Percentiles rank a stretch among this genome's conserved stretches.
These are phyloP conservation scores for Pachysandra terminalis DNA, from an alignment of 164 flowering plant genomes.

Conservation along the genomic window DNA sequence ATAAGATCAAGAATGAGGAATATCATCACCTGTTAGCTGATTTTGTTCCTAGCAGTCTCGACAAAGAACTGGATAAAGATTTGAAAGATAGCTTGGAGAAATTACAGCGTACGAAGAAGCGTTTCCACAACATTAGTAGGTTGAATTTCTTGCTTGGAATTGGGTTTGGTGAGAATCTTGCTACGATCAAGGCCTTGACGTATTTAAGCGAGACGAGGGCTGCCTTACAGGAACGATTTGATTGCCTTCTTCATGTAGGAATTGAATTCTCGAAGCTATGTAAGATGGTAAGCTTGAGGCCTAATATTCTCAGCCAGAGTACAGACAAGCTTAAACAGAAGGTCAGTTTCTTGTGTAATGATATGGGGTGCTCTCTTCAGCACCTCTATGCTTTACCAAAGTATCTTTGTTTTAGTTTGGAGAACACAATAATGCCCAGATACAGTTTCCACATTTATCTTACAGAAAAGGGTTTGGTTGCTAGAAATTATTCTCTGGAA, in stretches of 20 bases:
- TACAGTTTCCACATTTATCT: conserved; percentile 54
- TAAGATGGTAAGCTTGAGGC: conserved; percentile 32
- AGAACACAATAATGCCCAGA: conserved; percentile 60
- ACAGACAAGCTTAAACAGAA: conserved; percentile 36
- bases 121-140: conserved; percentile 33
- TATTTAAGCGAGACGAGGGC: conserved; percentile 36
- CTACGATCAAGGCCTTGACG: conserved; percentile 37
- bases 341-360: conserved; percentile 40
- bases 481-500: conserved; percentile 36
- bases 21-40: conserved; percentile 34
- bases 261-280: conserved; percentile 48
- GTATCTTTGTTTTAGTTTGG: conserved; percentile 53
- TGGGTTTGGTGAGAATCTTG: conserved; percentile 61
- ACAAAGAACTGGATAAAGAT: conserved; percentile 33
- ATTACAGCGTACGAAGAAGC: conserved; percentile 22
- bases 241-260: conserved; percentile 44
- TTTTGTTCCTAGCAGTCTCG: conserved; percentile 22
- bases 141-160: conserved; percentile 48
- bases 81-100: conserved; percentile 31
- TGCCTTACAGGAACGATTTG: conserved; percentile 51
- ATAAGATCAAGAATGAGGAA: conserved; percentile 38
- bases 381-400: conserved; percentile 50
- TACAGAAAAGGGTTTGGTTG: conserved; percentile 34
- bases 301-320: conserved; percentile 54
- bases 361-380: conserved; percentile 38